A percentile compares a stretch with the other conserved stretches of the same genome.
These are phyloP conservation scores for Marsdenia floribunda DNA, from an alignment of 257 asterid species.

Conservation along the genomic window DNA sequence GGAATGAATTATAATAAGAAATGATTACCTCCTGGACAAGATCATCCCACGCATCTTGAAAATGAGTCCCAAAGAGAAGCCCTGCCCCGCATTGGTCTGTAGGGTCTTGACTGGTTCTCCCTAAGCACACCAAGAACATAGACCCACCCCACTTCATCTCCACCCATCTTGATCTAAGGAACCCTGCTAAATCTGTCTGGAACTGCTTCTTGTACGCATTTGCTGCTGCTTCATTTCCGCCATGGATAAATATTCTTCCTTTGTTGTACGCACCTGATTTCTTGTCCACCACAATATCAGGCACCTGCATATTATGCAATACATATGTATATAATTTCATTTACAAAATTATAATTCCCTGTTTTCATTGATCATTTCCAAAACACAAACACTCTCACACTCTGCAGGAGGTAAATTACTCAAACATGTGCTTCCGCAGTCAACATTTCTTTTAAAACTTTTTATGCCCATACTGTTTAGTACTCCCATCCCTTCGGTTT, in stretches of 20 bases:
- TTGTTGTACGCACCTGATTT: constrained; percentile 75
- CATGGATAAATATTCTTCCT: constrained; percentile 80
- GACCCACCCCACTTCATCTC: constrained; percentile 88
- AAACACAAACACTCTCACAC: no score
- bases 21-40: constrained; percentile 84
- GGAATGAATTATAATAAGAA: neutral
- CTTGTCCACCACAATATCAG: constrained; percentile 69
- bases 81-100: constrained; percentile 98
- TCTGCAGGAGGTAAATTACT: no score
- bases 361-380: neutral
- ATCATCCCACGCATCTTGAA: constrained; percentile 98
- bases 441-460: neutral
- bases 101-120: constrained; percentile 75
- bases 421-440: constrained; percentile 5
- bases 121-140: constrained; percentile 88
- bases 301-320: constrained; percentile 55
- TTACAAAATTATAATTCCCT: no score
- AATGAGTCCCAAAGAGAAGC: constrained; percentile 83
- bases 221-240: constrained; percentile 68
- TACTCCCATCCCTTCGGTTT: no score
- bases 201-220: constrained; percentile 77
- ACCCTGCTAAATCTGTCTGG: constrained; percentile 64
- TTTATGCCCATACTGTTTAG: no score
- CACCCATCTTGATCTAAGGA: constrained; percentile 55
- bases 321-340: no score